Conservation (phyloP, 2,329 filamentous ascomycete species). For the Orbilia quercus region DNA sequence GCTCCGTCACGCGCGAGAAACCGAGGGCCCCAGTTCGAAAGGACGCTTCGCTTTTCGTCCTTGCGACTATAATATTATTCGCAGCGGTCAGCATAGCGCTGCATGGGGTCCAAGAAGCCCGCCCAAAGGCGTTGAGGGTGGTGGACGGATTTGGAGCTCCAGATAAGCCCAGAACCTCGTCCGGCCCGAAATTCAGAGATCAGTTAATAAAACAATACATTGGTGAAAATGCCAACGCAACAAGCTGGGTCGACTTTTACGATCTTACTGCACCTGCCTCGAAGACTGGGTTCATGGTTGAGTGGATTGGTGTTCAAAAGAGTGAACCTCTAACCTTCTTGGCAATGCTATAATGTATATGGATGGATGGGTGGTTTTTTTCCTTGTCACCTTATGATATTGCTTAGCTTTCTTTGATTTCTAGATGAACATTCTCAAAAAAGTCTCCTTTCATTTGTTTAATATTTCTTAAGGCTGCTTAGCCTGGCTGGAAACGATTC, state of each 20-base stretch:
- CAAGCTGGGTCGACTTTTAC: slow-evolving; percentile 48
- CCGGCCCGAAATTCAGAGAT: slow-evolving; percentile 38
- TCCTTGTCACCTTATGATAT: too few species aligned
- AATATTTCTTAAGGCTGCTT: background rate
- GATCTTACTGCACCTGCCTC: slow-evolving; percentile 12
- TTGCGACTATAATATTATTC: slow-evolving; percentile 37
- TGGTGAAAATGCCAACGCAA: slow-evolving; percentile 30
- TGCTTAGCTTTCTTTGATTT: background rate
- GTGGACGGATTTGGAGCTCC: slow-evolving; percentile 33
- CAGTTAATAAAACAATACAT: slow-evolving; percentile 20
- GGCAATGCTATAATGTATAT: slow-evolving; percentile 41
- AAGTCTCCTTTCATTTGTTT: slow-evolving; percentile 1
- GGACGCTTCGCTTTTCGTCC: slow-evolving; percentile 36
- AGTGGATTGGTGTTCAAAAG: slow-evolving; percentile 33
- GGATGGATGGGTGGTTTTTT: slow-evolving; percentile 1
- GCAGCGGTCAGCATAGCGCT: slow-evolving; percentile 36
- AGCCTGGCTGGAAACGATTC: background rate
- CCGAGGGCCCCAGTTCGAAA: slow-evolving; percentile 42
- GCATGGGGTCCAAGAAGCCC: slow-evolving; percentile 29
- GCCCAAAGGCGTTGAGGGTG: slow-evolving; percentile 15
- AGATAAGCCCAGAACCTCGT: background rate
- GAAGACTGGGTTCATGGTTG: slow-evolving; percentile 29
- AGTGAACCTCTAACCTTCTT: slow-evolving; percentile 39
- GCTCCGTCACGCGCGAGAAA: slow-evolving; percentile 36
- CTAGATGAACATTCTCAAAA: background rate